phyloP scores from a whole-genome alignment of 2,329 filamentous ascomycete genomes.

The Leptographium galeiforme region DNA sequence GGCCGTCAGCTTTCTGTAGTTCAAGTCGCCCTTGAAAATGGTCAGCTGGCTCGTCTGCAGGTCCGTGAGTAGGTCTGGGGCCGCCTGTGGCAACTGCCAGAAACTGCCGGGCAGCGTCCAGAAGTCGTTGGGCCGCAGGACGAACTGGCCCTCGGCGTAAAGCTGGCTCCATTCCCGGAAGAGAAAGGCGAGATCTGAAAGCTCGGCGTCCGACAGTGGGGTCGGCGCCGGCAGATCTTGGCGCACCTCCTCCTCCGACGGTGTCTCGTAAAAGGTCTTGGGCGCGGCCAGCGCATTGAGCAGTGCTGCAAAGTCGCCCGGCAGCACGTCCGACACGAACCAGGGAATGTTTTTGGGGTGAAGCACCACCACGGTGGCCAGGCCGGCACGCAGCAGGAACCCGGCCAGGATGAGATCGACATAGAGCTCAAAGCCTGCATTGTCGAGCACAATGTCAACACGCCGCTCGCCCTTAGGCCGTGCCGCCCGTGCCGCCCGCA shows the following conservation, averaged over 20 bases:
- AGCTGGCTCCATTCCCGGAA: conserved; percentile 70
- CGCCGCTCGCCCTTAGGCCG: conserved; percentile 40
- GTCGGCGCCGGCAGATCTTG: conserved; percentile 42
- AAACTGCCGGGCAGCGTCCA: conserved; percentile 84
- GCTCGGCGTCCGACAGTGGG: conserved; percentile 52
- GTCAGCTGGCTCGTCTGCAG: conserved; percentile 74
- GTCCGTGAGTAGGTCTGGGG: conserved; percentile 58
- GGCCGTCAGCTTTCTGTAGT: conserved; percentile 83
- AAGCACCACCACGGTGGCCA: conserved; percentile 77
- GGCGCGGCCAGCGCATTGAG: conserved; percentile 69
- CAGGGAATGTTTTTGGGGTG: conserved; percentile 93
- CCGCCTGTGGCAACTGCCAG: conserved; percentile 67
- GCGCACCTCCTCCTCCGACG: conserved; percentile 52
- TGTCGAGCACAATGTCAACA: conserved; percentile 92
- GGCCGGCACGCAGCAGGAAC: conserved; percentile 69
- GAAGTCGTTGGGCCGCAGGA: conserved; percentile 73
- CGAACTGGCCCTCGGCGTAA: conserved; percentile 72
- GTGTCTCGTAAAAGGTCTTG: conserved; percentile 63
- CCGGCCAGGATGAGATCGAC: conserved; percentile 88
- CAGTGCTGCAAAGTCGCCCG: conserved; percentile 71
- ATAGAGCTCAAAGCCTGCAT: conserved; percentile 93
- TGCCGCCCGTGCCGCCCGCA: conserved; percentile 11
- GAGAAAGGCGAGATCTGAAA: conserved; percentile 55
- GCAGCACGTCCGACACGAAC: conserved; percentile 94
- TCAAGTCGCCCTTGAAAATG: conserved; percentile 94